Percentiles rank a stretch among this genome's conserved stretches.
Evolutionary conservation across 176 grass and related monocot genomes (phyloP).

Genomic region (Avena sativa): DNA sequence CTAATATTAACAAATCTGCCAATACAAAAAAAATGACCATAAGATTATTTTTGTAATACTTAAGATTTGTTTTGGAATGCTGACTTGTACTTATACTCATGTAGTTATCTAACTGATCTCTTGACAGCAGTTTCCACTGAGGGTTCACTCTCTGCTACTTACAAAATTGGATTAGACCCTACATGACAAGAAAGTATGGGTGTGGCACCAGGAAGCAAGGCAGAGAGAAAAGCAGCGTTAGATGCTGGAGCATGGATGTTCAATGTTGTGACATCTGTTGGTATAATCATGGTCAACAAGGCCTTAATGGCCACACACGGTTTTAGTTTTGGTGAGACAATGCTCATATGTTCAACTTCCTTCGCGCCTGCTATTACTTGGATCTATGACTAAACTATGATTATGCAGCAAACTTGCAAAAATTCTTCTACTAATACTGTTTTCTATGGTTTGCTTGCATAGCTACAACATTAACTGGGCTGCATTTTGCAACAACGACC

Average conservation of each 20-base stretch:
- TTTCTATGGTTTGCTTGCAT: constrained; percentile 1
- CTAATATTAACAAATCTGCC: not conserved
- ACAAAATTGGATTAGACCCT: constrained; percentile 18
- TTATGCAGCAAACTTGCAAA: not conserved
- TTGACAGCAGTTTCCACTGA: constrained; percentile 3
- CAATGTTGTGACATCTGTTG: constrained; percentile 41
- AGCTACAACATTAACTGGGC: constrained; percentile 39
- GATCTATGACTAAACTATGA: not conserved
- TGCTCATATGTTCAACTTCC: constrained; percentile 5
- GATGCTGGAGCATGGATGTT: constrained; percentile 38
- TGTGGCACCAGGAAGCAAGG: constrained; percentile 35
- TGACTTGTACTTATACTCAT: not conserved
- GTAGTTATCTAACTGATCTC: not conserved
- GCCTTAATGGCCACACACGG: constrained; percentile 34
- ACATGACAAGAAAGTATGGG: constrained; percentile 32
- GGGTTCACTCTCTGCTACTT: not conserved
- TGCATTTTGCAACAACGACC: constrained; percentile 39
- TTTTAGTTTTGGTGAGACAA: constrained; percentile 38
- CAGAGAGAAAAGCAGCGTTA: constrained; percentile 38
- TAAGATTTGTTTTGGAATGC: constrained; percentile 1
- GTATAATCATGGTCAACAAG: constrained; percentile 44
- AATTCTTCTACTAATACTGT: constrained; percentile 26
- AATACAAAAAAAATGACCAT: not conserved
- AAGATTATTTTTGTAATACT: not conserved
- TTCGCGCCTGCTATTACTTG: not conserved